phyloP scores from a whole-genome alignment of 306 rosid species.

The Cicer pinnatifidum region DNA sequence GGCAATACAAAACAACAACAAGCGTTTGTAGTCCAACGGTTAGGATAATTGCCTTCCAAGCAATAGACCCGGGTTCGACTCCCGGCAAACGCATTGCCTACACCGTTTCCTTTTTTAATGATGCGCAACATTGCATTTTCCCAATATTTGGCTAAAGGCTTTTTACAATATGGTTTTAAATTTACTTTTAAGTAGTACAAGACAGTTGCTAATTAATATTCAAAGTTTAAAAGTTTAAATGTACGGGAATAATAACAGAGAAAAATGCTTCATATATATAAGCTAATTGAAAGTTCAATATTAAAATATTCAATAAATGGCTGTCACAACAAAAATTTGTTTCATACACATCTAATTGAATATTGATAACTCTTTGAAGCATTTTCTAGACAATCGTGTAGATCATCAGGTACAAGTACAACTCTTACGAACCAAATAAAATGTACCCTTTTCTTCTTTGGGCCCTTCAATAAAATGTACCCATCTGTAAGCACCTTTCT shows the following conservation, averaged over 20 bases:
- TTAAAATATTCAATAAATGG: neutral
- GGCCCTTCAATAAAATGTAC: constrained; percentile 5
- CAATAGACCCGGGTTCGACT: constrained; percentile 58
- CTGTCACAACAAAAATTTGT: neutral
- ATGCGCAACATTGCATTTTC: no score
- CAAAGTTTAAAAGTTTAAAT: neutral
- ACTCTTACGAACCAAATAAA: constrained; percentile 27
- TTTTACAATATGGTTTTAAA: no score
- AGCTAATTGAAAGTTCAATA: neutral
- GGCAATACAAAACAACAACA: fast-evolving
- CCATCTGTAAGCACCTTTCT: constrained; percentile 26
- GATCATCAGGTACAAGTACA: constrained; percentile 32
- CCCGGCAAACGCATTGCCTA: constrained; percentile 45
- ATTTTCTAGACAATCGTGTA: neutral
- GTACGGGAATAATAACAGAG: neutral
- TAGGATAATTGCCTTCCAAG: constrained; percentile 58
- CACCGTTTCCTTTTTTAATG: neutral
- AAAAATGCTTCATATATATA: neutral
- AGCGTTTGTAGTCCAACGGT: constrained; percentile 55
- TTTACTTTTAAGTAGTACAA: neutral
- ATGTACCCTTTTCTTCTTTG: constrained; percentile 28
- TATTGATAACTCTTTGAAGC: neutral
- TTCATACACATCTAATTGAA: constrained; percentile 20
- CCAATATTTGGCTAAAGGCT: no score
- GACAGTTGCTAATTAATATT: neutral